Conservation (phyloP, 345 rosid species). For the Pistacia integerrima region DNA sequence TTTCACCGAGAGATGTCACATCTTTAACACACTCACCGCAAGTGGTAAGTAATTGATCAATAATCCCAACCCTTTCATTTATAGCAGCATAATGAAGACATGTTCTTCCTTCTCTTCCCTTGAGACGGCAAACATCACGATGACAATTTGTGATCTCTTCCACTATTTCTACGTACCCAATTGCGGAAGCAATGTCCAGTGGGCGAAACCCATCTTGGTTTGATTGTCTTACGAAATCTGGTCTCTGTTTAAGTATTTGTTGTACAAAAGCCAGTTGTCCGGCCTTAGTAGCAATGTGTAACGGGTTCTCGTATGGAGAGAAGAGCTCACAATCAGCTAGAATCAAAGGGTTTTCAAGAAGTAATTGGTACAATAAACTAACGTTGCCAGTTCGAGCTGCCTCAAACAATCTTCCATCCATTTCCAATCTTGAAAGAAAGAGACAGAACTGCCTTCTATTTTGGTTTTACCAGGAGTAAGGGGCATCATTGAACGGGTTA, state of each 20-base stretch:
- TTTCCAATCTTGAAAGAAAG: background rate
- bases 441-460: too few relatives aligned
- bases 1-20: background rate
- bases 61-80: background rate
- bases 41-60: background rate
- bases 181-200: conserved; percentile 13
- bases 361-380: background rate
- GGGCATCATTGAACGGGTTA: too few relatives aligned
- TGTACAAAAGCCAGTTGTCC: background rate
- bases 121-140: background rate
- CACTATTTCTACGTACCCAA: background rate
- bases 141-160: background rate
- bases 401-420: background rate
- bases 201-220: conserved; percentile 12
- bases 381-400: background rate
- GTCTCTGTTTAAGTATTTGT: background rate
- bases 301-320: background rate
- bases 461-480: too few relatives aligned
- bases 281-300: background rate
- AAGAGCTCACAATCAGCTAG: background rate
- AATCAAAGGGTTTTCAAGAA: background rate
- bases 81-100: conserved; percentile 12
- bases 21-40: background rate
- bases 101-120: conserved; percentile 3
- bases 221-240: conserved; percentile 1